Evolutionary conservation across 108 stramenopile genomes (phyloP).

Genomic region (Cyclotella distinguenda): DNA sequence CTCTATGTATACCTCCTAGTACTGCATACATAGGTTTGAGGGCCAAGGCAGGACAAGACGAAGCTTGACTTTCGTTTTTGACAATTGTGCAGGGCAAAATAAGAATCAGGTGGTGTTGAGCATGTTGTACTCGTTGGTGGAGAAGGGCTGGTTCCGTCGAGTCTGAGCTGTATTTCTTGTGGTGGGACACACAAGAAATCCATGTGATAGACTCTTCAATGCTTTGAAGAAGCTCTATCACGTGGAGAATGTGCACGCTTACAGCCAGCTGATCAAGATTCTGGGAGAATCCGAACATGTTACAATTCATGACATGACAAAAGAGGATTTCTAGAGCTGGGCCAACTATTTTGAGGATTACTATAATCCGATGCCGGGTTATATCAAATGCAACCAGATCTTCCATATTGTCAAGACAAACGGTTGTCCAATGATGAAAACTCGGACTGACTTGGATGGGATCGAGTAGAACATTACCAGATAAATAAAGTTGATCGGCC

Average conservation of each 20-base stretch:
- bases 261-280: background rate
- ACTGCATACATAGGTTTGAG: too few species aligned
- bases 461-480: too few species aligned
- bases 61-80: background rate
- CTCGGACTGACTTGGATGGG: too few species aligned
- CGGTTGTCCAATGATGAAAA: too few species aligned
- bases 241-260: background rate
- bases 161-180: background rate
- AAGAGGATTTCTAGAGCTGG: background rate
- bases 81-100: background rate
- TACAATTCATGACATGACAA: background rate
- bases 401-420: too few species aligned
- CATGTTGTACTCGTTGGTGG: background rate
- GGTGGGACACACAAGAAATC: background rate
- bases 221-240: background rate
- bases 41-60: background rate
- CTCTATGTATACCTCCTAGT: too few species aligned
- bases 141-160: background rate
- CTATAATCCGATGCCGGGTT: background rate
- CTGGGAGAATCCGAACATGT: background rate
- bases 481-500: too few species aligned
- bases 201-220: background rate
- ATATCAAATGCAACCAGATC: background rate
- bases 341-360: background rate
- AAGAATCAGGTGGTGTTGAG: background rate